A percentile compares a stretch with the other conserved stretches of the same genome.
Conservation (phyloP, 768 basidiomycete genomes). For the Dictyophora rubrovolvata region DNA sequence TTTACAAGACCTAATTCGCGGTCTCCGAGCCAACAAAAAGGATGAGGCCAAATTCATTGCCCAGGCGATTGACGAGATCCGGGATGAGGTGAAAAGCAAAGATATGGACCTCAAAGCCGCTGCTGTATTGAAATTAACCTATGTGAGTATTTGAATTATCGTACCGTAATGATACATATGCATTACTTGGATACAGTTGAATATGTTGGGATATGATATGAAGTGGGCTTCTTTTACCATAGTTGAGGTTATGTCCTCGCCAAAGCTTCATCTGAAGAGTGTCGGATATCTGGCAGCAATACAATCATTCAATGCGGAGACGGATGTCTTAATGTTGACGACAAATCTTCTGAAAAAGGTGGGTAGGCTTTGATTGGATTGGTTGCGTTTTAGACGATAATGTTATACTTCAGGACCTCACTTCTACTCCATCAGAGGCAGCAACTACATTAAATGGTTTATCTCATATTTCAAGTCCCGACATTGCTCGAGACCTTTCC, state of each 20-base stretch:
- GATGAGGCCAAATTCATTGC: constrained; percentile 89
- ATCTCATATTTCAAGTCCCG: constrained; percentile 72
- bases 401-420: constrained; percentile 54
- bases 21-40: constrained; percentile 89
- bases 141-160: constrained; percentile 48
- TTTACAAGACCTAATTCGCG: constrained; percentile 89
- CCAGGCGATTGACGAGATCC: constrained; percentile 88
- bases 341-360: constrained; percentile 95
- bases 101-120: constrained; percentile 97
- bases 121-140: constrained; percentile 91
- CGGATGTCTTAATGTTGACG: constrained; percentile 94
- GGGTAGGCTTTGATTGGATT: constrained; percentile 14
- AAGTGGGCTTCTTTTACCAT: constrained; percentile 95
- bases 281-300: constrained; percentile 92
- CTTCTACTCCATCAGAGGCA: constrained; percentile 63
- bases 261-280: constrained; percentile 83
- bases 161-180: constrained; percentile 9
- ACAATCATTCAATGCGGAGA: constrained; percentile 87
- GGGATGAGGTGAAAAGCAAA: constrained; percentile 80
- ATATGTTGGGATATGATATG: constrained; percentile 95
- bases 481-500: constrained; percentile 84
- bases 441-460: constrained; percentile 75
- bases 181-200: constrained; percentile 51
- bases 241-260: constrained; percentile 95
- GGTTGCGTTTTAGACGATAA: constrained; percentile 13